A percentile compares a stretch with the other conserved stretches of the same genome.
These are phyloP conservation scores for Kwoniella heveanensis DNA, from an alignment of 768 basidiomycete species.

Conservation along the genomic window DNA sequence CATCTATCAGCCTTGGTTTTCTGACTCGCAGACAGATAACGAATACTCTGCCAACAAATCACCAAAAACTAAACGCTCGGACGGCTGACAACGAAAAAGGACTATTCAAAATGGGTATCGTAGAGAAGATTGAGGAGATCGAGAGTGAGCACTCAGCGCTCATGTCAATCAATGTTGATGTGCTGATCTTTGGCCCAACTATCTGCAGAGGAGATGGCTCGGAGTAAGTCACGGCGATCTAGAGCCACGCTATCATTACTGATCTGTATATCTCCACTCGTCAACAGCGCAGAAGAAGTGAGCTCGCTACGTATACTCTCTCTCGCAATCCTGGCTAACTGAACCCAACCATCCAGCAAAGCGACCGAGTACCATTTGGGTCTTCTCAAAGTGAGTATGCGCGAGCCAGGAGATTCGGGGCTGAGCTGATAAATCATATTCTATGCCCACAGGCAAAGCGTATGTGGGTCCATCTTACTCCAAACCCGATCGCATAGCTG, in stretches of 20 bases:
- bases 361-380: slow-evolving; percentile 94
- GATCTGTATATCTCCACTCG: slow-evolving; percentile 3
- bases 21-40: neutral
- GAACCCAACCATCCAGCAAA: slow-evolving; percentile 26
- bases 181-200: neutral
- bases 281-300: slow-evolving; percentile 88
- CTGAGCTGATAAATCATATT: neutral
- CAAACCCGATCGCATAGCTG: neutral
- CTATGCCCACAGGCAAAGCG: slow-evolving; percentile 36
- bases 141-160: slow-evolving; percentile 67
- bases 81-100: neutral
- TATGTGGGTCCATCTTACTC: slow-evolving; percentile 6
- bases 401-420: neutral
- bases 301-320: slow-evolving; percentile 57
- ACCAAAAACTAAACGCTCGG: neutral
- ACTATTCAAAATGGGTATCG: slow-evolving; percentile 75
- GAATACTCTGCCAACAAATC: neutral
- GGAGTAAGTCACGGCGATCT: slow-evolving; percentile 67
- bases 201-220: slow-evolving; percentile 86
- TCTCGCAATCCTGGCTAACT: slow-evolving; percentile 17
- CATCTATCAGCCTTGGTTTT: too few species aligned
- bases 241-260: neutral
- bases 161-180: neutral
- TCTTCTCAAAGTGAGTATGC: slow-evolving; percentile 37
- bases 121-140: slow-evolving; percentile 98